These are phyloP conservation scores for Cruciata laevipes DNA, from an alignment of 257 asterid genomes.

Conservation along the genomic window DNA sequence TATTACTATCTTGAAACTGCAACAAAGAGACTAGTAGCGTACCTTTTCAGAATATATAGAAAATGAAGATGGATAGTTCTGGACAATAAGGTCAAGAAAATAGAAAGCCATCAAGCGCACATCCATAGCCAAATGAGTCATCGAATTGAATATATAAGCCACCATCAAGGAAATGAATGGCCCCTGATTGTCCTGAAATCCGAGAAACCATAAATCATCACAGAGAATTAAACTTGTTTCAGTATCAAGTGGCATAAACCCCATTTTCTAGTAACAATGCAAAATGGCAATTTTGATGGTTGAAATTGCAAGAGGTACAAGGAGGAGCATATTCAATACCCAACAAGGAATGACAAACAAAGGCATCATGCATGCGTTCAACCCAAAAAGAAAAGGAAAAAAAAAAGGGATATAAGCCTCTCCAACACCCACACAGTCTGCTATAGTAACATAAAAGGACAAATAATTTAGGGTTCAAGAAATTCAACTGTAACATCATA, in stretches of 20 bases:
- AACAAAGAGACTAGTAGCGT: slow-evolving; percentile 3
- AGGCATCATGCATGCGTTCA: background rate
- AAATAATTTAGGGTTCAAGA: background rate
- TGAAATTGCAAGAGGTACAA: background rate
- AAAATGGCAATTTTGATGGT: background rate
- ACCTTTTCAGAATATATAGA: slow-evolving; percentile 80
- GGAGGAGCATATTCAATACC: background rate
- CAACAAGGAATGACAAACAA: background rate
- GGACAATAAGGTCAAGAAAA: slow-evolving; percentile 70
- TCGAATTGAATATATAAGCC: slow-evolving; percentile 74
- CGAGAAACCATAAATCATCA: slow-evolving; percentile 12
- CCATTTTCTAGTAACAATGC: background rate
- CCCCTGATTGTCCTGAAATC: slow-evolving; percentile 71
- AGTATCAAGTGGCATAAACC: background rate
- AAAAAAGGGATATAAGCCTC: background rate
- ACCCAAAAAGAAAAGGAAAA: background rate
- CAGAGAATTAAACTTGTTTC: background rate
- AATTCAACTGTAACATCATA: background rate
- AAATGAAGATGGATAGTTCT: slow-evolving; percentile 67
- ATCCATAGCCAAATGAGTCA: slow-evolving; percentile 73
- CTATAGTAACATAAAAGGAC: background rate
- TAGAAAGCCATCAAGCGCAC: slow-evolving; percentile 88
- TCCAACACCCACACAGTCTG: background rate
- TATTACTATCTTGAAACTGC: too few relatives aligned
- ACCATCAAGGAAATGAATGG: slow-evolving; percentile 70